phyloP scores from a whole-genome alignment of 192 early-diverging fungal genomes.

The Linnemannia exigua region DNA sequence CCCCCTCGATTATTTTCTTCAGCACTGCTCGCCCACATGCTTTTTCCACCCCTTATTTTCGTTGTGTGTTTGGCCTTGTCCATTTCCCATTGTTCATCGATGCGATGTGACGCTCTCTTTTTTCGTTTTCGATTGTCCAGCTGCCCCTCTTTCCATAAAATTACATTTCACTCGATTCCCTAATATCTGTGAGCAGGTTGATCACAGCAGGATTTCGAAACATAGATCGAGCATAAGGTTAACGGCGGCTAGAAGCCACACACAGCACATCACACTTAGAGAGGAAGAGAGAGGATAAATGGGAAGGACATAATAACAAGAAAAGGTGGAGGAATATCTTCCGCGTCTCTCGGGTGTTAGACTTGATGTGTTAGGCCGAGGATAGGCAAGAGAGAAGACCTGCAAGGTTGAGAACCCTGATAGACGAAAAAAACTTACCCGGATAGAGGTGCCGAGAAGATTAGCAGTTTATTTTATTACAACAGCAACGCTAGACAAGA shows the following conservation, averaged over 20 bases:
- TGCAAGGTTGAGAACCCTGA: no score
- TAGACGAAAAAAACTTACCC: no score
- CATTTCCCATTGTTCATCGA: neutral
- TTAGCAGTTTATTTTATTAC: neutral
- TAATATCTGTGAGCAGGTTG: neutral
- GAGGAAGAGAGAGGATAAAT: no score
- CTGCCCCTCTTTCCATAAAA: constrained; percentile 1
- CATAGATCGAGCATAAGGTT: neutral
- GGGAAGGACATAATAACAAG: no score
- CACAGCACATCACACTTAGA: no score
- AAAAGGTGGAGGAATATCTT: no score
- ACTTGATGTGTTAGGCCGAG: no score
- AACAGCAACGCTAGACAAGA: neutral
- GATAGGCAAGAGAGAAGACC: no score
- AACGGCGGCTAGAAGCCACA: neutral
- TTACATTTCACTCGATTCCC: neutral
- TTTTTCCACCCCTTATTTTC: neutral
- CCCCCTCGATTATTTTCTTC: neutral
- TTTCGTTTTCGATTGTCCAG: neutral
- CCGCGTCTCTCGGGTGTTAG: no score
- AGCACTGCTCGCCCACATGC: neutral
- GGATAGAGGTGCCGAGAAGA: no score
- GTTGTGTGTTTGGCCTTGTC: neutral
- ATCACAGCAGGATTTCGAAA: neutral
- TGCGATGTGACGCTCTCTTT: neutral